Evolutionary conservation across 1,139 yeast species (phyloP), one percentile per base, ranked within the genome.

Genomic region (Yamadazyma sp.): DNA sequence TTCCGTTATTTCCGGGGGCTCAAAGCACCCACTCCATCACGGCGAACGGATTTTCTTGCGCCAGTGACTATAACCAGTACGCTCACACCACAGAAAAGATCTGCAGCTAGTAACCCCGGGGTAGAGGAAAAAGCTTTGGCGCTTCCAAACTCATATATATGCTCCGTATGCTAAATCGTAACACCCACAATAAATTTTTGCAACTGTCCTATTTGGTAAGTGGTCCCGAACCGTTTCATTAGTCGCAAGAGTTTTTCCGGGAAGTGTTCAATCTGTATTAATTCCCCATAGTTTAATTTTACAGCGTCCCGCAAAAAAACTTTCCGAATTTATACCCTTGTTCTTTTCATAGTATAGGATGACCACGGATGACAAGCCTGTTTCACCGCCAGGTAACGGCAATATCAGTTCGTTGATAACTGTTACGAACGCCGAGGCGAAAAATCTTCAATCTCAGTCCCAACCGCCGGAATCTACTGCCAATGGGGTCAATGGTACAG

Each of bases 221-320:
- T n/a, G n/a, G n/a, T n/a, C n/a, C n/a, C n/a, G n/a, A n/a, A n/a
- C n/a, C n/a, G n/a, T n/a, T n/a, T n/a, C n/a, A 18, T 18, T 8
- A 18, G 6, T 12, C 22, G 23, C 14, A 18, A 21, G 21, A 33
- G 40, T 37, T 40, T 37, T 40, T 40, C 43, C 43, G 43, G 25
- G 35, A 31, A 28, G 27, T 34, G 12, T 34, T 28, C 37, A 33
- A 7, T 20, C 8, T 14, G 5, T 9, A 15, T n/a, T 23, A 24
- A 26, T 34, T 28, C 32, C 32, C 37, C 37, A 34, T 34, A 27
- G 31, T 29, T 29, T 29, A 14, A 4, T 29, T 28, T 17, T 18
- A 5, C n/a, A 10, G 31, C 11, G 31, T 29, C 31, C 31, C 31
- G 23, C 31, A 29, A 29, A 29, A 29, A 29, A 29, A 18, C 14